Base-by-base conservation (phyloP, 169 alveolate genomes). In the Theileria orientalis region DNA sequence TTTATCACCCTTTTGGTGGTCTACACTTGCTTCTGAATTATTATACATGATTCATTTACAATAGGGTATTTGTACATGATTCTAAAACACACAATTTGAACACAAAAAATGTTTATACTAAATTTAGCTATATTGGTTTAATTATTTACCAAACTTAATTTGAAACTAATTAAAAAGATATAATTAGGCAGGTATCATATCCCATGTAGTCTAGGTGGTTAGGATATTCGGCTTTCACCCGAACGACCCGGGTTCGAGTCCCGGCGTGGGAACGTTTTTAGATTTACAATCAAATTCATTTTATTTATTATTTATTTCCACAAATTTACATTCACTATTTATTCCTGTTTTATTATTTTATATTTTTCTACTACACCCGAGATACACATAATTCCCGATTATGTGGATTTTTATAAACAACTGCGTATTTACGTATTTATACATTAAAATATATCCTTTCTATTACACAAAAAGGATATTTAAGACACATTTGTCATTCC, bases 191-290 rank as follows among this genome's bases (percentile, higher is more conserved):
- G 0, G 7, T 23, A 0, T 16, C 7, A 33, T 91, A 76, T 89
- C 94, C 94, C 94, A 90, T 90, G 96, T 96, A 95, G 99, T 96
- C 98, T 95, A 96, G 98, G 94, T 90, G 99, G 99, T 94, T 96
- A 96, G 98, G 98, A 96, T 96, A 96, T 93, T 92, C 96, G 99
- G 99, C 98, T 95, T 94, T 96, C 99, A 96, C 99, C 99, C 99
- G 96, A 93, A 94, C 96, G 99, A 95, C 99, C 99, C 98, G 99
- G 98, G 99, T 96, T 96, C 99, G 98, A 96, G 97, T 96, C 99
- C 99, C 98, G 98, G 99, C 94, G 94, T 92, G 95, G 98, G 97
- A 94, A 80, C 6, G 11, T 73, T 68, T 73, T 73, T 41, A n/a
- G 21, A 0, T 23, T 56, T 23, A 7, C 44, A 7, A 9, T 37